Base-by-base conservation (phyloP, 306 rosid genomes). In the Senna siamea region DNA sequence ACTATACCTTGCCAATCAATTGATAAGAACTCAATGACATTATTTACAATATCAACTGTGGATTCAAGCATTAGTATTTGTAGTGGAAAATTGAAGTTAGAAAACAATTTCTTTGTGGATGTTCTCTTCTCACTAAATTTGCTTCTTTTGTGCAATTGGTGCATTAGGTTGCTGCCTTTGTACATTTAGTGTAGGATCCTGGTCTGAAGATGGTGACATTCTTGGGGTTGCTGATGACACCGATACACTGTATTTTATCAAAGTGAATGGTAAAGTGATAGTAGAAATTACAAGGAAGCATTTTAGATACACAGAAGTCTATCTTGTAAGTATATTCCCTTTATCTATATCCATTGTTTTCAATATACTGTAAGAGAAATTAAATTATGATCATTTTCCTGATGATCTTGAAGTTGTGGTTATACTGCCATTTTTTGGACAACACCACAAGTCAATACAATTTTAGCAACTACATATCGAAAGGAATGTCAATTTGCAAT, bases 181-280 rank as follows among this genome's bases (percentile, higher is more conserved):
- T 85, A 85, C 96, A 66, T 94, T 87, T 88, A 87, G 87, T 55
- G 63, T 85, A 46, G 99, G 99, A 77, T 78, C 90, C 69, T 94
- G 98, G 97, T 94, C 99, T 1, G 93, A 87, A 52, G 85, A 83
- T 62, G 92, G 89, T 66, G 89, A 88, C 55, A 67, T 92, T 88
- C 96, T 94, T 63, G 97, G 97, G 57, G 88, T 94, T 77, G 85
- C 78, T 68, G 97, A 92, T 69, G 92, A 94, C 38, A 75, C 73
- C 46, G 92, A 87, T 79, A 83, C 92, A 7, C 66, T 94, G 30
- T 90, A 87, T 88, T 89, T 94, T 80, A 82, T 94, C 81, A 92
- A 90, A 78, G 81, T 77, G 46, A 88, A 79, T 23, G 99, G 98
- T 46, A 96, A 88, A 56, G 90, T 89, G 69, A 83, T 92, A 58